A percentile compares a stretch with the other conserved stretches of the same genome.
phyloP scores from a whole-genome alignment of 2,329 filamentous ascomycete species.

The Trichophyton verrucosum region DNA sequence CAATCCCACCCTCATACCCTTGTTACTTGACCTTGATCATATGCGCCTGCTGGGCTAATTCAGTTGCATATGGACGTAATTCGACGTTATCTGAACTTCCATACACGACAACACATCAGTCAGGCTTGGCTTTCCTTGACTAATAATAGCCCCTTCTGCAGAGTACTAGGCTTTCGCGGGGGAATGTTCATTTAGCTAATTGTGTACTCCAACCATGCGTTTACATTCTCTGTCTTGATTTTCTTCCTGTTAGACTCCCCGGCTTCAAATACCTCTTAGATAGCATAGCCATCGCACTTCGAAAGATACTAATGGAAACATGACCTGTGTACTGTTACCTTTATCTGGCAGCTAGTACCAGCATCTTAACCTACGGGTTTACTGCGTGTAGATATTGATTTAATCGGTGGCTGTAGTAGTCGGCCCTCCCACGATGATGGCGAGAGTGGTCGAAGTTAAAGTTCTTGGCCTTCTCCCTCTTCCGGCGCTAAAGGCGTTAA shows the following conservation, averaged over 20 bases:
- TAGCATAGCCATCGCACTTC: neutral
- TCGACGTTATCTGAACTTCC: neutral
- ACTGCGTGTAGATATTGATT: too few relatives aligned
- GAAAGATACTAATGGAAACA: neutral
- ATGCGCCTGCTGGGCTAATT: constrained; percentile 14
- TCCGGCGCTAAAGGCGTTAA: neutral
- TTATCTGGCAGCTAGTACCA: neutral
- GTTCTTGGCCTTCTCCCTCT: neutral
- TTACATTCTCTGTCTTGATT: constrained; percentile 10
- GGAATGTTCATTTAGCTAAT: neutral
- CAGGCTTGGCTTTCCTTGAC: neutral
- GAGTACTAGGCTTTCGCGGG: neutral
- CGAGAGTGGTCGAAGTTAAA: neutral
- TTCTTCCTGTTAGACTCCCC: constrained; percentile 10
- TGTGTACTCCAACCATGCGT: constrained; percentile 2
- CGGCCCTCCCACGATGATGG: too few relatives aligned
- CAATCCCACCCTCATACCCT: neutral
- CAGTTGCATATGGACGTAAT: constrained; percentile 9
- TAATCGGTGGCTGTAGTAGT: neutral
- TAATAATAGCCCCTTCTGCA: neutral
- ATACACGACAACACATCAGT: neutral
- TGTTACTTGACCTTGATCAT: constrained; percentile 13
- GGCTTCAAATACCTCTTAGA: neutral
- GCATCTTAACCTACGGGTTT: too few relatives aligned
- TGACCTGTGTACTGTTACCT: neutral